Conservation (phyloP, 441 rosid species). For the Populus hybrid region DNA sequence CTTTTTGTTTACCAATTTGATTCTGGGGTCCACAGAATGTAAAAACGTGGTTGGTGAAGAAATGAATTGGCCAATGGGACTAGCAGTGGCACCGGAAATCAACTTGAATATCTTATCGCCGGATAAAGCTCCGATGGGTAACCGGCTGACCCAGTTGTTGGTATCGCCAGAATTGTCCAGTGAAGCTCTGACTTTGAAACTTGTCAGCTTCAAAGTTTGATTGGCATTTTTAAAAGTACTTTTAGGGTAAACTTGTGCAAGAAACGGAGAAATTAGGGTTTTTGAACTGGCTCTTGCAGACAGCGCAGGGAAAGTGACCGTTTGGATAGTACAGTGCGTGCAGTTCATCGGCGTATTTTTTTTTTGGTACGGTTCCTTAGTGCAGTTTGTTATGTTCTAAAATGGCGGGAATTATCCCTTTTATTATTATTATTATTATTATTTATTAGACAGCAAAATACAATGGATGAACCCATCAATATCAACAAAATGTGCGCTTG, state of each 20-base stretch:
- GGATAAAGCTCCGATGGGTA: conserved; percentile 52
- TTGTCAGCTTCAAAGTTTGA: conserved; percentile 20
- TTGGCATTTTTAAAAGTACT: conserved; percentile 10
- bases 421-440: too few species aligned
- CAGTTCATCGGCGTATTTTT: conserved; percentile 35
- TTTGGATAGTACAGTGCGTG: conserved; percentile 21
- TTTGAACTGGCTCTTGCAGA: conserved; percentile 22
- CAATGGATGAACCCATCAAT: neutral
- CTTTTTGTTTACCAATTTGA: conserved; percentile 55
- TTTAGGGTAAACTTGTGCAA: conserved; percentile 2
- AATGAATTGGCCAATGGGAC: conserved; percentile 85
- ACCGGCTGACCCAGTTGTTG: conserved; percentile 52
- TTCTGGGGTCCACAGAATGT: conserved; percentile 84
- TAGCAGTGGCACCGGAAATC: conserved; percentile 72
- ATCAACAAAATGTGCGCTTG: too few species aligned
- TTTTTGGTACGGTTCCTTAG: neutral
- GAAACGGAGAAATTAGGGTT: conserved; percentile 13
- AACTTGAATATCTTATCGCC: conserved; percentile 72
- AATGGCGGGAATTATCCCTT: neutral
- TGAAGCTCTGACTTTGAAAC: conserved; percentile 36
- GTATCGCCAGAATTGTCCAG: conserved; percentile 34
- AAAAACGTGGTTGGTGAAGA: conserved; percentile 77
- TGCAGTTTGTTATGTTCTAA: neutral
- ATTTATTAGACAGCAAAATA: neutral
- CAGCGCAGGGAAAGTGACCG: conserved; percentile 20